Base-by-base conservation (phyloP, 2,329 filamentous ascomycete species). In the Trichoderma guizhouense region DNA sequence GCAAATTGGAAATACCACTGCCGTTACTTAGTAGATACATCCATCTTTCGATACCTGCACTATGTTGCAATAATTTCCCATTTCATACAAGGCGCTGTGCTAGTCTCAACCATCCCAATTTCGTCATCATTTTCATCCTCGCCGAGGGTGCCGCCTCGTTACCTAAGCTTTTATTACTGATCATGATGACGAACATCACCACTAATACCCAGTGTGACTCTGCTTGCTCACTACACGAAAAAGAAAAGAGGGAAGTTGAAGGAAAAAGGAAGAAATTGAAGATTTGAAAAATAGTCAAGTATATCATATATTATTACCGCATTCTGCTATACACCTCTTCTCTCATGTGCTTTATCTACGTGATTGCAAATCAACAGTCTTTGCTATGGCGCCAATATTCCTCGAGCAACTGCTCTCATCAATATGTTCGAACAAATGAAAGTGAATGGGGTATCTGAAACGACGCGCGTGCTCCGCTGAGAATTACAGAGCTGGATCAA, bases 391-490 rank as follows among this genome's bases (percentile, higher is more conserved):
- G 1, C 43, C 30, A 36, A 28, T 32, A 21, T 53, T 26, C 43
- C 55, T 62, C 11, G 26, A 9, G 21, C 51, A 53, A n/a, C 30
- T 21, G 26, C 36, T 68, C 65, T 24, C 36, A 61, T 61, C 55
- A 58, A 51, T 62, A n/a, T 43, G 34, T 51, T 11, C 12, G 55
- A 36, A 69, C 67, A 69, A 53, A 69, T 62, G 67, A 69, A 62
- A 61, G 32, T 53, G 67, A 34, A 69, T 62, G 47, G 67, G 57
- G 67, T 69, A 69, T 69, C 67, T 62, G 67, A 69, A 69, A 69
- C 30, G 67, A 69, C 67, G 61, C 67, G 43, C 26, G 47, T 62
- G 55, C 55, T 69, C 58, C 30, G 47, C 24, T 69, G 21, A n/a
- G 57, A 69, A 57, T 43, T n/a, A 43, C 39, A 69, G 57, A 61